Conservation (phyloP, 129 eudicot genomes). For the Flaveria brownii region DNA sequence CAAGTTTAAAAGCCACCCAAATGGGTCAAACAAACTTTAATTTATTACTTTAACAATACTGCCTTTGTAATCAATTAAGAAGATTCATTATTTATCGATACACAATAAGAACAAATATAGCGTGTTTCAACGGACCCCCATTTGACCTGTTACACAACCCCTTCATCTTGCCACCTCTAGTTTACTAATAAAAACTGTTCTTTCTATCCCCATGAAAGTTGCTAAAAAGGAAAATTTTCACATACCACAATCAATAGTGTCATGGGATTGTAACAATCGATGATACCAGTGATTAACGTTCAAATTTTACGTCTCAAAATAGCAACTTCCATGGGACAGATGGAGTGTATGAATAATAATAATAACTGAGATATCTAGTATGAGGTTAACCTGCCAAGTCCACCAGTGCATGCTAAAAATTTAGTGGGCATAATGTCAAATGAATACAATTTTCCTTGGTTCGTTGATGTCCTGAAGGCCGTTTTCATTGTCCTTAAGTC, state of each 20-base stretch:
- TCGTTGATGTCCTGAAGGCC: constrained; percentile 44
- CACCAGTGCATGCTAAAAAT: constrained; percentile 72
- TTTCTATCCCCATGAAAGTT: constrained; percentile 13
- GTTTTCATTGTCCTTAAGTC: constrained; percentile 79
- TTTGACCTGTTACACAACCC: background rate
- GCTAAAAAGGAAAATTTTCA: background rate
- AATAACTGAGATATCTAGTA: background rate
- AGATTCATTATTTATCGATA: background rate
- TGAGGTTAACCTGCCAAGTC: constrained; percentile 53
- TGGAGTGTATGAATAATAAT: background rate
- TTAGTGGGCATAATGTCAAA: constrained; percentile 66
- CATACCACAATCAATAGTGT: too few species aligned
- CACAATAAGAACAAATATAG: too few species aligned
- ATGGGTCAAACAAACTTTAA: background rate
- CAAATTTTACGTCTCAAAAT: background rate
- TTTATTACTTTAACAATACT: background rate
- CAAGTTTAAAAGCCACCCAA: background rate
- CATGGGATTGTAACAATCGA: background rate
- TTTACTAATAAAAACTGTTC: background rate
- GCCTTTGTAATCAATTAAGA: background rate
- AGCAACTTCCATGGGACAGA: background rate
- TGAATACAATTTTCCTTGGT: constrained; percentile 44
- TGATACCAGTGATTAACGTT: background rate
- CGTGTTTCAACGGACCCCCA: too few species aligned
- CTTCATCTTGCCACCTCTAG: constrained; percentile 11